These are phyloP conservation scores for Phycomyces nitens DNA, from an alignment of 192 early-diverging fungal species.

Conservation along the genomic window DNA sequence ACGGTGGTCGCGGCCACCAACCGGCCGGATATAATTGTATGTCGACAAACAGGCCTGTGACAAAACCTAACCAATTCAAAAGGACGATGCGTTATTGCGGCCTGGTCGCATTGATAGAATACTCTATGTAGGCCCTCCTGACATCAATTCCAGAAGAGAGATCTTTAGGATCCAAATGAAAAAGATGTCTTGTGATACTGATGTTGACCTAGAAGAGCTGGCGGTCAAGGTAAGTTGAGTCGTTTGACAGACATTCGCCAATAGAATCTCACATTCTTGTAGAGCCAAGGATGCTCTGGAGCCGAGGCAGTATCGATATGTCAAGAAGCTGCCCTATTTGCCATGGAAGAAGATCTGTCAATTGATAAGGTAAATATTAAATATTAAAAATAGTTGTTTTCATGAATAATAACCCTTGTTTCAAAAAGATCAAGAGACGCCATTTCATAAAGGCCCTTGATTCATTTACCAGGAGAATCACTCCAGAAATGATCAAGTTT, in stretches of 20 bases:
- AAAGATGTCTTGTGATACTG: slow-evolving; percentile 66
- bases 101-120: slow-evolving; percentile 95
- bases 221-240: slow-evolving; percentile 54
- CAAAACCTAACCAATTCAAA: neutral
- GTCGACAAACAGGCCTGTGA: slow-evolving; percentile 5
- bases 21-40: slow-evolving; percentile 89
- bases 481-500: slow-evolving; percentile 86
- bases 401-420: too few species aligned
- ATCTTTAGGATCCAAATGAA: slow-evolving; percentile 76
- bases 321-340: slow-evolving; percentile 89
- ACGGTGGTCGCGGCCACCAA: slow-evolving; percentile 98
- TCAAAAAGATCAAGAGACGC: slow-evolving; percentile 40
- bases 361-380: slow-evolving; percentile 39
- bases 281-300: slow-evolving; percentile 90
- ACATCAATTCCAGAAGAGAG: slow-evolving; percentile 64
- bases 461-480: slow-evolving; percentile 72
- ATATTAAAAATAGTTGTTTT: too few species aligned
- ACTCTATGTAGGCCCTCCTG: slow-evolving; percentile 91
- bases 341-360: slow-evolving; percentile 81
- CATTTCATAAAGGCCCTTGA: slow-evolving; percentile 67
- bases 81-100: slow-evolving; percentile 87
- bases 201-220: slow-evolving; percentile 68
- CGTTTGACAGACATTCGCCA: neutral
- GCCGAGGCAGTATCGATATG: slow-evolving; percentile 92
- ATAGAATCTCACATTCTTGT: neutral